phyloP scores from a whole-genome alignment of 768 basidiomycete species.

The Serpula lacrymans region DNA sequence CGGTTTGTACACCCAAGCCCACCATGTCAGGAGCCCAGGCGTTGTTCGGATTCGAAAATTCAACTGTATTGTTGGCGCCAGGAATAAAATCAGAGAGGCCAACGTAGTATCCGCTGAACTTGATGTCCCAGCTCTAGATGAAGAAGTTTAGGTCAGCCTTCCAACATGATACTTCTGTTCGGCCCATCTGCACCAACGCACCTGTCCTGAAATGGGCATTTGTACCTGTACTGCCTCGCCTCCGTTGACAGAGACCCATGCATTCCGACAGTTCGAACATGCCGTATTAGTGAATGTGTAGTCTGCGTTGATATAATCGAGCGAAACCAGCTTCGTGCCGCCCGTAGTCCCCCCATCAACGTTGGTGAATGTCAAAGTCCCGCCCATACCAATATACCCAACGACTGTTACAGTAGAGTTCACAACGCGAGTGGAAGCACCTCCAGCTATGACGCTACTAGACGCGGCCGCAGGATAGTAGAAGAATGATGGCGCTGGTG shows the following conservation, averaged over 20 bases:
- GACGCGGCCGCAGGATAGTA: conserved; percentile 29
- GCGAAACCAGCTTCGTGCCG: conserved; percentile 40
- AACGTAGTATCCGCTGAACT: conserved; percentile 38
- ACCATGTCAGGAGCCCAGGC: conserved; percentile 42
- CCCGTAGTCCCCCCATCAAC: conserved; percentile 40
- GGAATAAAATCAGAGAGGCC: conserved; percentile 41
- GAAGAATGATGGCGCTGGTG: conserved; percentile 30
- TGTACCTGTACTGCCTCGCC: conserved; percentile 40
- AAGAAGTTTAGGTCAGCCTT: neutral
- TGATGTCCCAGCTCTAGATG: conserved; percentile 43
- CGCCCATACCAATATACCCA: conserved; percentile 38
- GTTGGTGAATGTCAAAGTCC: conserved; percentile 38
- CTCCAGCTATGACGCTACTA: conserved; percentile 33
- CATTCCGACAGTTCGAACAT: conserved; percentile 48
- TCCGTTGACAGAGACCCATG: conserved; percentile 45
- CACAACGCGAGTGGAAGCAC: conserved; percentile 34
- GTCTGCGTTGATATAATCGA: conserved; percentile 49
- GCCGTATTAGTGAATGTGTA: conserved; percentile 39
- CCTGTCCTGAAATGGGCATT: conserved; percentile 48
- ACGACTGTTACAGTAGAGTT: conserved; percentile 36
- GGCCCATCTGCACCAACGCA: conserved; percentile 24
- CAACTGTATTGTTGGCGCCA: conserved; percentile 42
- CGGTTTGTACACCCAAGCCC: conserved; percentile 34
- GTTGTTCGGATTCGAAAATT: conserved; percentile 39
- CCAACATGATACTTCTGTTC: neutral